phyloP scores from a whole-genome alignment of 2,329 filamentous ascomycete genomes.

The Myriosclerotinia duriaeana region DNA sequence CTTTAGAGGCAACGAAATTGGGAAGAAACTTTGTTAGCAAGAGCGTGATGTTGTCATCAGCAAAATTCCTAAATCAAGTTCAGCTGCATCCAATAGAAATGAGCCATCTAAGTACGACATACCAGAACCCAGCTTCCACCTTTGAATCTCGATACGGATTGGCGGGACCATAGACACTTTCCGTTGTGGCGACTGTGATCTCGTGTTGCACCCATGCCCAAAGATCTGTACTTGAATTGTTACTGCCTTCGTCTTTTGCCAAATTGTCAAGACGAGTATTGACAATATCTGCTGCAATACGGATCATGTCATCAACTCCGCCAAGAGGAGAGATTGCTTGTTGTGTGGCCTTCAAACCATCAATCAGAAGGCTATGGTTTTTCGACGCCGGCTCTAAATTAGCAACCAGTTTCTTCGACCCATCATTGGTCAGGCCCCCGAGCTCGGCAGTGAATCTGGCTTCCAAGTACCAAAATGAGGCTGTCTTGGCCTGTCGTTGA shows the following conservation, averaged over 20 bases:
- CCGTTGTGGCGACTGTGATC: constrained; percentile 13
- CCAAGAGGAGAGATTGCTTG: neutral
- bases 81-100: neutral
- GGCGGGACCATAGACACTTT: constrained; percentile 6
- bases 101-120: neutral
- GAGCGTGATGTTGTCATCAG: constrained; percentile 12
- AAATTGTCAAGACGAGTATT: constrained; percentile 1
- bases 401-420: neutral
- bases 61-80: constrained; percentile 2
- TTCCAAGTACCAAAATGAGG: constrained; percentile 13
- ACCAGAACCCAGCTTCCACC: constrained; percentile 16
- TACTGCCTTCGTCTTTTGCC: neutral
- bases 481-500: neutral
- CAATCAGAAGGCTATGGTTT: neutral
- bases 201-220: constrained; percentile 19
- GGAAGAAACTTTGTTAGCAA: constrained; percentile 13
- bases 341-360: constrained; percentile 10
- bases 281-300: neutral
- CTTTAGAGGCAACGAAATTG: neutral
- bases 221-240: neutral
- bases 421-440: neutral
- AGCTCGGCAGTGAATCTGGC: constrained; percentile 1
- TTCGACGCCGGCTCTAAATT: neutral
- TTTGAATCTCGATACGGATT: constrained; percentile 12
- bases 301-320: constrained; percentile 12